Base-by-base conservation (phyloP, 768 basidiomycete genomes). In the Hygrocybe punicea region DNA sequence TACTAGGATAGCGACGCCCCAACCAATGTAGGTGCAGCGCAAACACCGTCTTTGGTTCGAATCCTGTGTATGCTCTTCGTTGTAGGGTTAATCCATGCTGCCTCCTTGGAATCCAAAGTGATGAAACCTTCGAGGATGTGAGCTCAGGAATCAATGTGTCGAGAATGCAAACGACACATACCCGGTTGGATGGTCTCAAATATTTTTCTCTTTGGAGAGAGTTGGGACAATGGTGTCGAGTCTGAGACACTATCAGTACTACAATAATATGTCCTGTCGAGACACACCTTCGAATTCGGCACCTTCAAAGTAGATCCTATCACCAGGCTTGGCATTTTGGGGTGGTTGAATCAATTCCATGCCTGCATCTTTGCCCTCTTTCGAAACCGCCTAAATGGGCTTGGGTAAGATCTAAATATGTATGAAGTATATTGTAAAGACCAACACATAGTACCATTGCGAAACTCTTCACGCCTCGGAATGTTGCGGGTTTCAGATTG, bases 161-260 rank as follows among this genome's bases (percentile, higher is more conserved):
- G 23, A 29, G 13, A 45, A n/a, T n/a, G n/a, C 14, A 39, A 14
- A 5, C 9, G 46, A 47, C 3, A 54, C 66, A 45, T 63, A 87
- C 92, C 89, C 51, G 94, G 93, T 68, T 97, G 97, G 50, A 99
- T 84, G 0, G 94, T 88, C 75, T 99, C 97, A 65, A 98, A 99
- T 33, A 98, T 91, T 76, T 98, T 99, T 79, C 97, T 98, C 77
- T 98, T 99, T 11, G 97, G 97, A 72, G 98, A 98, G 56, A 99
- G 78, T 65, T 95, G 93, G 6, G 87, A 66, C 21, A 96, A 75
- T 0, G 94, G 89, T 17, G 77, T 80, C 1, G 79, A 79, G 63
- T 76, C 87, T 87, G 51, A 19, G 25, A 39, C 51, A 29, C 42
- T 24, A 60, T 40, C 40, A 35, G 3, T 44, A 37, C 49, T 44